Conservation (phyloP, 169 alveolate genomes). For the Perkinsus olseni region DNA sequence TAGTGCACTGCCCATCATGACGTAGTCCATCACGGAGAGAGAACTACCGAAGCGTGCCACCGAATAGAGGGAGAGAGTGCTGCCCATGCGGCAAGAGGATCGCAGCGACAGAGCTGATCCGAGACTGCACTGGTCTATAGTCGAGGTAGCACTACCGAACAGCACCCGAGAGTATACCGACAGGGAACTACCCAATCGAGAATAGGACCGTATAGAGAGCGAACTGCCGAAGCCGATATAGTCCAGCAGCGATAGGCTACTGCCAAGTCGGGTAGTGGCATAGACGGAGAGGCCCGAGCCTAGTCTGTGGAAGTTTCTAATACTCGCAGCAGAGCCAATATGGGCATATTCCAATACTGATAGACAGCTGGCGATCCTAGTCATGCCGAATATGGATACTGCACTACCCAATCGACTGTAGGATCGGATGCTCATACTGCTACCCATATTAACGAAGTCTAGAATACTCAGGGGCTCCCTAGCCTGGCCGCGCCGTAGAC, state of each 20-base stretch:
- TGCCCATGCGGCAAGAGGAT: not conserved
- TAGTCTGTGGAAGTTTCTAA: constrained; percentile 15
- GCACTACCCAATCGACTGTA: not conserved
- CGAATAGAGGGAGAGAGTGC: not conserved
- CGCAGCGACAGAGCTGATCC: constrained; percentile 8
- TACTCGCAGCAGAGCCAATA: not conserved
- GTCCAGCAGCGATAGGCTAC: constrained; percentile 13
- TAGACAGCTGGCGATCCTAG: not conserved
- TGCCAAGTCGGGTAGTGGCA: constrained; percentile 7
- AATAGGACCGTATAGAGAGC: not conserved
- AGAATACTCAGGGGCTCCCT: not conserved
- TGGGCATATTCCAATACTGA: not conserved
- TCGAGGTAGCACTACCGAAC: constrained; percentile 16
- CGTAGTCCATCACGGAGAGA: constrained; percentile 7
- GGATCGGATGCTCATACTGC: not conserved
- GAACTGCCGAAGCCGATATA: constrained; percentile 18
- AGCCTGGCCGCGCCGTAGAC: not conserved
- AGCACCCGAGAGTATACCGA: constrained; percentile 17
- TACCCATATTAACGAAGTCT: constrained; percentile 6
- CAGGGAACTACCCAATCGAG: not conserved
- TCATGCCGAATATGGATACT: not conserved
- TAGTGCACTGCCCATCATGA: constrained; percentile 1
- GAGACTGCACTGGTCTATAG: constrained; percentile 9
- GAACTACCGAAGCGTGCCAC: constrained; percentile 6
- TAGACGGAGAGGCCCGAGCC: constrained; percentile 1